phyloP scores from a whole-genome alignment of 805 yeast genomes.

The Pichia thaimueangensis region DNA sequence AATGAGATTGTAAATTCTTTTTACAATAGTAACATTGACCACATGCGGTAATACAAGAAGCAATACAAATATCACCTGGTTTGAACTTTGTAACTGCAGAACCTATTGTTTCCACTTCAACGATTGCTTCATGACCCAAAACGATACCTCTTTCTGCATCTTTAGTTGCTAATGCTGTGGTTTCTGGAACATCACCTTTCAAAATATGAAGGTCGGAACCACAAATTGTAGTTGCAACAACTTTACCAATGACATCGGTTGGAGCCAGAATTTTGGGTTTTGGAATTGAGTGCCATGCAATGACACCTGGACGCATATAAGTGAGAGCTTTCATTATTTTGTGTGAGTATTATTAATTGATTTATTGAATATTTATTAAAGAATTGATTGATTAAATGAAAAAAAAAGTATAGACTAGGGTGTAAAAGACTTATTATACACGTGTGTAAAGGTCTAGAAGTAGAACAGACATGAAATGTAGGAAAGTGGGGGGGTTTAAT shows the following conservation, averaged over 20 bases:
- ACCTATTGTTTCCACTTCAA: slow-evolving; percentile 46
- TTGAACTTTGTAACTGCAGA: slow-evolving; percentile 41
- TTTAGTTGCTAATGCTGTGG: slow-evolving; percentile 29
- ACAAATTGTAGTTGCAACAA: slow-evolving; percentile 54
- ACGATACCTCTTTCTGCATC: slow-evolving; percentile 22
- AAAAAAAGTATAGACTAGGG: too few species aligned
- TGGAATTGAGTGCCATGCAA: slow-evolving; percentile 33
- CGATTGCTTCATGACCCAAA: slow-evolving; percentile 62
- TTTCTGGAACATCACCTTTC: slow-evolving; percentile 54
- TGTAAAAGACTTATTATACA: too few species aligned
- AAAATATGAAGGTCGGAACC: slow-evolving; percentile 60
- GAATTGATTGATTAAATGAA: background rate
- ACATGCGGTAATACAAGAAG: slow-evolving; percentile 62
- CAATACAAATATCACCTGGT: slow-evolving; percentile 52
- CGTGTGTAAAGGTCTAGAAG: too few species aligned
- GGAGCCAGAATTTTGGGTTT: slow-evolving; percentile 40
- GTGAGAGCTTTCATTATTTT: slow-evolving; percentile 41
- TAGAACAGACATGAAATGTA: too few species aligned
- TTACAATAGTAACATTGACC: slow-evolving; percentile 51
- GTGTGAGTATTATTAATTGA: background rate
- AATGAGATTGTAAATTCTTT: slow-evolving; percentile 53
- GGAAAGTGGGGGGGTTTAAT: too few species aligned
- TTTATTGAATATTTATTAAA: too few species aligned
- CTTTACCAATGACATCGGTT: slow-evolving; percentile 52
- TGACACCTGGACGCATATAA: slow-evolving; percentile 38